These are phyloP conservation scores for Sugiyamaella smithiae DNA, from an alignment of 805 yeast genomes.

Conservation along the genomic window DNA sequence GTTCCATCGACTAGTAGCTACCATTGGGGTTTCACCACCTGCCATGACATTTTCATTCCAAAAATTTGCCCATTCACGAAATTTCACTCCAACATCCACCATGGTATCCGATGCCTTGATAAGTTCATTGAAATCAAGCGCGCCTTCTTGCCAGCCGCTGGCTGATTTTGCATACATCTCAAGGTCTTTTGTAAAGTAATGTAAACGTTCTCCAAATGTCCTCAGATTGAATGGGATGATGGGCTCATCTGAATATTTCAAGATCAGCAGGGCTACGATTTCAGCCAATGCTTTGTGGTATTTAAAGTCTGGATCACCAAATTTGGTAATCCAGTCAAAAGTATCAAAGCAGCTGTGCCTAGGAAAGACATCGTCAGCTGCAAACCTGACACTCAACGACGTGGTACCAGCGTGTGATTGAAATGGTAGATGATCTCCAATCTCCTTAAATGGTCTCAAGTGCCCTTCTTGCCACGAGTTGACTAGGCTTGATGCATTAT, in stretches of 20 bases:
- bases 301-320: conserved; percentile 55
- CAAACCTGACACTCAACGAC: conserved; percentile 56
- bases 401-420: conserved; percentile 65
- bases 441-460: conserved; percentile 30
- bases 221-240: conserved; percentile 65
- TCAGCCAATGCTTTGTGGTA: conserved; percentile 57
- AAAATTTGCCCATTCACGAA: conserved; percentile 53
- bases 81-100: conserved; percentile 44
- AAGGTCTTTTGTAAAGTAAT: conserved; percentile 47
- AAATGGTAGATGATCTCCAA: conserved; percentile 70
- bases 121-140: conserved; percentile 34
- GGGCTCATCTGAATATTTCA: conserved; percentile 73
- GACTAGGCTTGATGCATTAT: conserved; percentile 18
- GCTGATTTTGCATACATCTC: conserved; percentile 28
- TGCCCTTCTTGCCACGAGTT: conserved; percentile 21
- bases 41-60: conserved; percentile 59
- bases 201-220: conserved; percentile 45
- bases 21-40: conserved; percentile 64
- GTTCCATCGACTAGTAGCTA: conserved; percentile 70
- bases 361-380: conserved; percentile 39
- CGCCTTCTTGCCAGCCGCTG: conserved; percentile 15
- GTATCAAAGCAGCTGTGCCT: conserved; percentile 61
- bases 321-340: conserved; percentile 50
- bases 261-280: conserved; percentile 48
- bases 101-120: conserved; percentile 38